Conservation (phyloP, 2,329 filamentous ascomycete species). For the Rachicladosporium sp. region DNA sequence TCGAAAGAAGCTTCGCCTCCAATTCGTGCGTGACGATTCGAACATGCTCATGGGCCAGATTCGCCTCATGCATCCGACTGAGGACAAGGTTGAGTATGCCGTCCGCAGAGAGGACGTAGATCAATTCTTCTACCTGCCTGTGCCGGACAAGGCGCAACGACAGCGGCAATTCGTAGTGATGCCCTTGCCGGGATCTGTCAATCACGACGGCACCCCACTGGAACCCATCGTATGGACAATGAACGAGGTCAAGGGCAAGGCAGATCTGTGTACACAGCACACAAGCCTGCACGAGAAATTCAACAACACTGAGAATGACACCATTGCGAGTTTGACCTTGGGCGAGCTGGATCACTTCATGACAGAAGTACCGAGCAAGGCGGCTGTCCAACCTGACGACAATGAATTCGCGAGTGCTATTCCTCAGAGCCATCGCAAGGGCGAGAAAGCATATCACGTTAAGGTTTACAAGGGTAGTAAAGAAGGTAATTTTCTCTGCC, state of each 20-base stretch:
- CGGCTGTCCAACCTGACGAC: conserved; percentile 40
- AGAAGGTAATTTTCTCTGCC: conserved; percentile 37
- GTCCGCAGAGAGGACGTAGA: conserved; percentile 41
- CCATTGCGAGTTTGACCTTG: conserved; percentile 31
- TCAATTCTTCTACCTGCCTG: conserved; percentile 48
- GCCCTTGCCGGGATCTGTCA: conserved; percentile 37
- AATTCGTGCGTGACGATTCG: conserved; percentile 33
- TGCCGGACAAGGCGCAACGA: conserved; percentile 52
- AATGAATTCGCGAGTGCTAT: conserved; percentile 49
- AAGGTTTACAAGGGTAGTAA: conserved; percentile 53
- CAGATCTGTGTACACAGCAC: neutral
- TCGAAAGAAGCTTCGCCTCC: conserved; percentile 50
- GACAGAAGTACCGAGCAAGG: conserved; percentile 27
- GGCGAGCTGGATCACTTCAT: conserved; percentile 39
- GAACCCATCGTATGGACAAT: conserved; percentile 52
- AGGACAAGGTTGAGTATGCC: conserved; percentile 25
- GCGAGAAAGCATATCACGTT: conserved; percentile 51
- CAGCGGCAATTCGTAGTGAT: conserved; percentile 53
- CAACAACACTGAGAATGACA: conserved; percentile 29
- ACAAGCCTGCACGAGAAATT: conserved; percentile 10
- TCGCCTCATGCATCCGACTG: conserved; percentile 16
- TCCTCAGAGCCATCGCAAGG: conserved; percentile 48
- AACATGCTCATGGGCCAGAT: conserved; percentile 16
- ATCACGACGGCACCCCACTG: conserved; percentile 20
- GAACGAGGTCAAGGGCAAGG: conserved; percentile 32